These are phyloP conservation scores for Fusarium anguioides DNA, from an alignment of 2,329 filamentous ascomycete genomes.

Conservation along the genomic window DNA sequence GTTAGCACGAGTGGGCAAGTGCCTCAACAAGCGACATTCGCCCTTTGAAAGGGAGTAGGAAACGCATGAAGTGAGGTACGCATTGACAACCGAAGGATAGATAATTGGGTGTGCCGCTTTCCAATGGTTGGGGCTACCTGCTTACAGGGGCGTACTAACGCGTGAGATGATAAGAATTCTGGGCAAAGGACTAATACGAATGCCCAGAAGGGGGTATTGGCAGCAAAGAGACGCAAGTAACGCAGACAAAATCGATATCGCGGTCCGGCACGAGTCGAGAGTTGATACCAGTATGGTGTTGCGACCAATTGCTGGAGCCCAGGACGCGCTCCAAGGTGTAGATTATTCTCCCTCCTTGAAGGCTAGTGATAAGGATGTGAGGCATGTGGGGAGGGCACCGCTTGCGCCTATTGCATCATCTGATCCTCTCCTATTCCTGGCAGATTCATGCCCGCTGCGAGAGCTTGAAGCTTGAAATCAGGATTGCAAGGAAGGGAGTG, in stretches of 20 bases:
- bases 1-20: background rate
- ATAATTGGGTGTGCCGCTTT: constrained; percentile 27
- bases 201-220: constrained; percentile 32
- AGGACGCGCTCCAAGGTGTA: background rate
- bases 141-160: constrained; percentile 30
- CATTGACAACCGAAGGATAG: constrained; percentile 2
- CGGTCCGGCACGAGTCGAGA: constrained; percentile 30
- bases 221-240: constrained; percentile 28
- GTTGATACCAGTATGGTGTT: constrained; percentile 3
- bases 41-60: background rate
- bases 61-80: background rate
- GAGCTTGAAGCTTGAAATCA: constrained; percentile 67
- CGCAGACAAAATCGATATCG: constrained; percentile 23
- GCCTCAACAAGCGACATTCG: background rate
- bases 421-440: constrained; percentile 60
- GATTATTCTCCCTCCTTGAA: background rate
- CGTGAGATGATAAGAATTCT: constrained; percentile 34
- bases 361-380: background rate
- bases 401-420: constrained; percentile 50
- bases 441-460: constrained; percentile 58
- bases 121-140: constrained; percentile 12
- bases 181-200: constrained; percentile 3
- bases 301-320: constrained; percentile 1
- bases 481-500: constrained; percentile 92
- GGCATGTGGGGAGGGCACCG: background rate